A percentile compares a stretch with the other conserved stretches of the same genome.
These are phyloP conservation scores for Fusarium poae DNA, from an alignment of 2,329 filamentous ascomycete genomes.

Conservation along the genomic window DNA sequence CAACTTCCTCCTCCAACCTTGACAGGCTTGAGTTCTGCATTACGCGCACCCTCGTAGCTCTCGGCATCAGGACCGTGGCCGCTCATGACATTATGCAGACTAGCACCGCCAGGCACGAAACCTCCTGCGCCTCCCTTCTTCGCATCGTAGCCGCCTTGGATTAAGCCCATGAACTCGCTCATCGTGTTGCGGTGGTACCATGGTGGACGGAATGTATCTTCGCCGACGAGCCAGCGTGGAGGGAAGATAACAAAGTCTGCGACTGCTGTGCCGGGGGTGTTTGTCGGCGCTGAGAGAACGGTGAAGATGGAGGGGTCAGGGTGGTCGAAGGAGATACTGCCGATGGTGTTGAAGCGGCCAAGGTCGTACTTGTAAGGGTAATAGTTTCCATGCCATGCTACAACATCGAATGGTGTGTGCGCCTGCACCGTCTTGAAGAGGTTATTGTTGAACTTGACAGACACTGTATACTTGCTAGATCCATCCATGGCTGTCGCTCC, in stretches of 20 bases:
- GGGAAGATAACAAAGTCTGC: conserved; percentile 82
- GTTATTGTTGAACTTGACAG: conserved; percentile 75
- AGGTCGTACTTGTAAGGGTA: conserved; percentile 87
- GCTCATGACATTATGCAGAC: conserved; percentile 78
- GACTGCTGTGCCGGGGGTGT: conserved; percentile 71
- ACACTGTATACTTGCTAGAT: conserved; percentile 61
- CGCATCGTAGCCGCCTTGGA: conserved; percentile 72
- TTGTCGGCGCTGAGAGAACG: conserved; percentile 74
- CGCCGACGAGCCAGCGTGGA: conserved; percentile 76
- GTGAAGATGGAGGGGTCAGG: conserved; percentile 84
- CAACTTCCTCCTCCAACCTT: conserved; percentile 72
- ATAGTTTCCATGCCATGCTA: conserved; percentile 85
- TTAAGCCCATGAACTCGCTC: conserved; percentile 74
- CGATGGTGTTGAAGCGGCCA: conserved; percentile 80
- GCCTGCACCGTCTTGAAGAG: conserved; percentile 75
- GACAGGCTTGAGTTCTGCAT: conserved; percentile 65
- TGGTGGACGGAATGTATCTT: conserved; percentile 78
- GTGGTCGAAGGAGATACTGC: conserved; percentile 80
- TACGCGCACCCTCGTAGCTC: conserved; percentile 68
- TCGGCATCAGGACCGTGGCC: conserved; percentile 73
- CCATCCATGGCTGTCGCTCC: conserved; percentile 57
- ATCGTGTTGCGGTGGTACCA: conserved; percentile 80
- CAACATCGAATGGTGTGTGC: conserved; percentile 83
- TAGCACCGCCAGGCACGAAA: conserved; percentile 71
- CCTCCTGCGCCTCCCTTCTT: conserved; percentile 66